These are phyloP conservation scores for Yamadazyma kitorensis DNA, from an alignment of 805 yeast species.

Conservation along the genomic window DNA sequence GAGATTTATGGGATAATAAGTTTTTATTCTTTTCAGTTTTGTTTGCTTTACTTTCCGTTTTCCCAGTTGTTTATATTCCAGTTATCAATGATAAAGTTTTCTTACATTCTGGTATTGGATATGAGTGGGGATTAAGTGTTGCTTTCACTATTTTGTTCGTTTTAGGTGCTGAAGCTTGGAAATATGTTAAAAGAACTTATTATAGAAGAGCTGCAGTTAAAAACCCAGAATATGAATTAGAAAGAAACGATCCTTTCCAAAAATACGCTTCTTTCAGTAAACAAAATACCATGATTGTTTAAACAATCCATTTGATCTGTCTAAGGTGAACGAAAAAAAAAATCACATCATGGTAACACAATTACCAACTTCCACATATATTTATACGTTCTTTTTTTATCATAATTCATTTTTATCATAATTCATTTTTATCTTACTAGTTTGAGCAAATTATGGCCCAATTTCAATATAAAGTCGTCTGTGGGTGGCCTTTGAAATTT, in stretches of 20 bases:
- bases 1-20: slow-evolving; percentile 70
- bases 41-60: slow-evolving; percentile 64
- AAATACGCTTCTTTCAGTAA: slow-evolving; percentile 59
- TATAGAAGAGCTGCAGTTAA: slow-evolving; percentile 40
- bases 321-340: no score
- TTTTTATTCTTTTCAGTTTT: slow-evolving; percentile 80
- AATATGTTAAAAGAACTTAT: slow-evolving; percentile 59
- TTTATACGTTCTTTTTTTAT: no score
- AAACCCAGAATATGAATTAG: slow-evolving; percentile 64
- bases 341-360: no score
- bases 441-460: no score
- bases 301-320: no score
- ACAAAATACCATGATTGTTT: slow-evolving; percentile 6
- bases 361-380: no score
- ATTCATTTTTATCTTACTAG: background rate
- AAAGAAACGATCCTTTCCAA: slow-evolving; percentile 59
- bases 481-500: no score
- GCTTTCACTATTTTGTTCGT: slow-evolving; percentile 59
- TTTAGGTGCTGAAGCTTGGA: slow-evolving; percentile 62
- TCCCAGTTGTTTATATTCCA: slow-evolving; percentile 85
- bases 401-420: no score
- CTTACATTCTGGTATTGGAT: slow-evolving; percentile 64
- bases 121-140: slow-evolving; percentile 79
- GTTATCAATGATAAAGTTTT: slow-evolving; percentile 79
- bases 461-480: no score